A percentile compares a stretch with the other conserved stretches of the same genome.
Evolutionary conservation across 495 filamentous ascomycete species (phyloP).

Genomic region (Xanthoparmelia taractica): DNA sequence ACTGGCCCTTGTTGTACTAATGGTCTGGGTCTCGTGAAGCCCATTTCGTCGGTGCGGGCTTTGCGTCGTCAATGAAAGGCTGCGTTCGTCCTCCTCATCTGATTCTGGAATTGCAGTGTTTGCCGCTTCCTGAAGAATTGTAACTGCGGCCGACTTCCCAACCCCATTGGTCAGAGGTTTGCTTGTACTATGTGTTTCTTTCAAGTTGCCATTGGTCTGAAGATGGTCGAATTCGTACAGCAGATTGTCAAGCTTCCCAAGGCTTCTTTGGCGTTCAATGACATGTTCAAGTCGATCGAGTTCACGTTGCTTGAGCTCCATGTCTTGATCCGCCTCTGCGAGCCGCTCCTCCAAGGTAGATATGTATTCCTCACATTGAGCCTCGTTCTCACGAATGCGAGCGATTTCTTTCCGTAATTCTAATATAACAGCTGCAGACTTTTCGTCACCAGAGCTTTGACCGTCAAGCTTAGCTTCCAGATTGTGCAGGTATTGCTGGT

Average conservation of each 20-base stretch:
- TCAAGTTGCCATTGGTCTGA: slow-evolving; percentile 51
- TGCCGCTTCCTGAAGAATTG: slow-evolving; percentile 42
- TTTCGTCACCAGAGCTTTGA: slow-evolving; percentile 85
- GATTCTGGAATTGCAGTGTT: slow-evolving; percentile 49
- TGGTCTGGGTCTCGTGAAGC: slow-evolving; percentile 26
- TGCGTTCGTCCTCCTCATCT: slow-evolving; percentile 36
- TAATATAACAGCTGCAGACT: slow-evolving; percentile 71
- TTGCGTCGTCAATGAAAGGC: background rate
- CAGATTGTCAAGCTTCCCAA: slow-evolving; percentile 88
- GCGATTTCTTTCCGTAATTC: slow-evolving; percentile 88
- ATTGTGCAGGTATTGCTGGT: slow-evolving; percentile 85
- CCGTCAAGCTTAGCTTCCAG: slow-evolving; percentile 83
- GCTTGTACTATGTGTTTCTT: slow-evolving; percentile 24
- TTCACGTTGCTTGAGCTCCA: slow-evolving; percentile 93
- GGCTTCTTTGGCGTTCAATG: slow-evolving; percentile 86
- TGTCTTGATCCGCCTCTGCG: slow-evolving; percentile 91
- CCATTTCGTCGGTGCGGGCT: slow-evolving; percentile 11
- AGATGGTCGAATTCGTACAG: slow-evolving; percentile 84
- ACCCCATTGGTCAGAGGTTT: slow-evolving; percentile 24
- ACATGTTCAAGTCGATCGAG: slow-evolving; percentile 91
- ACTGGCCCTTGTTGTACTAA: slow-evolving; percentile 28
- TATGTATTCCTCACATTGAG: slow-evolving; percentile 88
- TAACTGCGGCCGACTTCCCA: slow-evolving; percentile 14
- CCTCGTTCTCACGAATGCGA: slow-evolving; percentile 84
- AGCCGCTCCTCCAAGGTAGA: slow-evolving; percentile 93